Conservation (phyloP, 1,284 basidiomycete species). For the Boletellus sp. region DNA sequence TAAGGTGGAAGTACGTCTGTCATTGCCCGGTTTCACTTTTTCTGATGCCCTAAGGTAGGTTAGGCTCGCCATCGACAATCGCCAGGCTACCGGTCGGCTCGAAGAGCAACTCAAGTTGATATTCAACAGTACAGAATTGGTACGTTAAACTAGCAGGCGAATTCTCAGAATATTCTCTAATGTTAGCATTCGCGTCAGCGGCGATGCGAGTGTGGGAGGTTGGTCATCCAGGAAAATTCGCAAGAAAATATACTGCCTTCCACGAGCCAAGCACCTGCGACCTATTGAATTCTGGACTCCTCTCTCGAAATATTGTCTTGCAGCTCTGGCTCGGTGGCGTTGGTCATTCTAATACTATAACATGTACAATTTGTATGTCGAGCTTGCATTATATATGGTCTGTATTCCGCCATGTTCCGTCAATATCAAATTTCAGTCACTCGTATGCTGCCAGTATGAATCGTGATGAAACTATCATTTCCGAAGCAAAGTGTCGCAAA, state of each 20-base stretch:
- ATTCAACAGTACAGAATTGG: neutral
- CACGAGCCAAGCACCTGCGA: too few relatives aligned
- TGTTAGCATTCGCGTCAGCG: neutral
- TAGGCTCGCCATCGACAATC: slow-evolving; percentile 7
- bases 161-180: neutral
- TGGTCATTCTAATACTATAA: neutral
- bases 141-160: neutral
- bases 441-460: neutral
- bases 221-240: neutral
- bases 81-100: slow-evolving; percentile 10
- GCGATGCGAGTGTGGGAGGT: slow-evolving; percentile 11
- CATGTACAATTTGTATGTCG: neutral
- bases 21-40: neutral
- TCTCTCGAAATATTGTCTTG: neutral
- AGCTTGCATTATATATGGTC: neutral
- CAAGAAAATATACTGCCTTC: neutral
- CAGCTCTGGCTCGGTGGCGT: neutral
- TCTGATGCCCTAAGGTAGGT: neutral
- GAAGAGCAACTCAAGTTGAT: slow-evolving; percentile 9
- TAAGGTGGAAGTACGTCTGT: slow-evolving; percentile 11
- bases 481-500: too few relatives aligned
- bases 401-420: neutral
- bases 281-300: too few relatives aligned
- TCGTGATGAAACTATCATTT: neutral
- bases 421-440: neutral